phyloP scores from a whole-genome alignment of 2,329 filamentous ascomycete species.

The Epichloe uncinata region DNA sequence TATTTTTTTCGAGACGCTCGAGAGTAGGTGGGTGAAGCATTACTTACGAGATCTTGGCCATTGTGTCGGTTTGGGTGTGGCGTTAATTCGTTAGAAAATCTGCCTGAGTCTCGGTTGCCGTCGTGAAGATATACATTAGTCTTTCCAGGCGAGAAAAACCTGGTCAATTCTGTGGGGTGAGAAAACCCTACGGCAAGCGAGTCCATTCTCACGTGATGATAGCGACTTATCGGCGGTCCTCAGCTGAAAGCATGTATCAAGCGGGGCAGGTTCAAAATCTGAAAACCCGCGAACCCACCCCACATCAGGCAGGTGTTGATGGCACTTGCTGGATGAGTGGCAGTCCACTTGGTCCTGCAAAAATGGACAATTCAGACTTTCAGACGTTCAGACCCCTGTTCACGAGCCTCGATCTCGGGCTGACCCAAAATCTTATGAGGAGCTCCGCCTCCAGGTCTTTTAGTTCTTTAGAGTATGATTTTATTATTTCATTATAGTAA shows the following conservation, averaged over 20 bases:
- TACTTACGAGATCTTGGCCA: conserved; percentile 52
- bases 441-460: too few relatives aligned
- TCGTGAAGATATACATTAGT: conserved; percentile 17
- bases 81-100: conserved; percentile 26
- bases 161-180: conserved; percentile 24
- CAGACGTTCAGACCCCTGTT: not conserved
- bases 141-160: conserved; percentile 22
- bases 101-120: conserved; percentile 24
- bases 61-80: conserved; percentile 37
- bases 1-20: conserved; percentile 3
- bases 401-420: not conserved
- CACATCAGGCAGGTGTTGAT: not conserved
- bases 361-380: too few relatives aligned
- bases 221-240: conserved; percentile 10
- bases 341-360: too few relatives aligned
- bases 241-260: too few relatives aligned
- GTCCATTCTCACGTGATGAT: conserved; percentile 21
- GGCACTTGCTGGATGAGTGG: too few relatives aligned
- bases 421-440: not conserved
- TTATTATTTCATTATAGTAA: too few relatives aligned
- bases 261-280: not conserved
- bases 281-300: not conserved
- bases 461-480: too few relatives aligned
- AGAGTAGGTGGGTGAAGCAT: conserved; percentile 9
- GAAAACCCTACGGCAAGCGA: conserved; percentile 27